Evolutionary conservation across 768 basidiomycete genomes (phyloP), one percentile per base, ranked within the genome.

Genomic region (Kwoniella europaea): DNA sequence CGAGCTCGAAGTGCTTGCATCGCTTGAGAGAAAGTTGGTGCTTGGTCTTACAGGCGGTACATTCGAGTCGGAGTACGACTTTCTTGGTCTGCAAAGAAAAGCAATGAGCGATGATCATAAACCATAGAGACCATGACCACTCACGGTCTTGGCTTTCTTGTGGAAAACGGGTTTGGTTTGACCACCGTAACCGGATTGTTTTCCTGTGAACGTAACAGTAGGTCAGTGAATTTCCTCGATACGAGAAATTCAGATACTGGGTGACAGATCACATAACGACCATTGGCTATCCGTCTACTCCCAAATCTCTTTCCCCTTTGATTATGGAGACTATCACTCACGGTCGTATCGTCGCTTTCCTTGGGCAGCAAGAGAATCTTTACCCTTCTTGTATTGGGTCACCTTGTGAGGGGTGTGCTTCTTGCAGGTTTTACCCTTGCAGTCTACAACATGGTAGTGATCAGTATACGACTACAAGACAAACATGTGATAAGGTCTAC

Each of bases 101-200:
- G 29, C 29, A 29, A 2, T 35, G 35, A 35, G 35, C 0, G 1
- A 35, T 35, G 1, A 35, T 35, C 35, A 35, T 35, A 9, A 35
- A 35, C 1, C 35, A 35, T 35, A 35, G 35, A 35, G 35, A 35
- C 35, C 5, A 35, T 35, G 35, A 20, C 46, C 22, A 82, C 82
- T 68, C 63, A 83, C 82, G 60, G 83, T 84, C 83, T 84, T 84
- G 54, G 83, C 94, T 91, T 97, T 98, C 89, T 99, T 99, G 92
- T 99, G 97, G 91, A 99, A 99, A 86, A 99, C 95, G 72, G 96
- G 96, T 88, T 99, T 99, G 71, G 96, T 99, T 89, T 99, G 96
- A 87, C 96, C 96, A 91, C 96, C 96, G 87, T 98, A 98, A 86
- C 96, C 85, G 74, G 76, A 73, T 69, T 81, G 79, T 69, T 83